Evolutionary conservation across 495 filamentous ascomycete species (phyloP), one percentile per base, ranked within the genome.

Genomic region (Staphylotrichum longicolle): DNA sequence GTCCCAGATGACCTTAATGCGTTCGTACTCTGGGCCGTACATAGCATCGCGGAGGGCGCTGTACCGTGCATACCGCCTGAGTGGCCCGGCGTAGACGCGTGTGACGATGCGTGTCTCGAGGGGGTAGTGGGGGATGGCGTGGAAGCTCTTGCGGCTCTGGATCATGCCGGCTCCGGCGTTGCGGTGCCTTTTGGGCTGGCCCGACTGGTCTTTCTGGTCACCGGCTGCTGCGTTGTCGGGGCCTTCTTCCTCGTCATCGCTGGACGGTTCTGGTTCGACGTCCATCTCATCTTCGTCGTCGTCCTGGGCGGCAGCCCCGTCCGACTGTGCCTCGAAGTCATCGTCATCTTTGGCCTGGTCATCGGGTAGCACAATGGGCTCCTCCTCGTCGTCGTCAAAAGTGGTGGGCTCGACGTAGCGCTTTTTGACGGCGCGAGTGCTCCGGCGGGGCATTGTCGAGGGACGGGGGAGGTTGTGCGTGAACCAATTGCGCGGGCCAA

Each of bases 21-120:
- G 70, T 5, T 72, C 52, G 20, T 69, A 70, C 60, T 72, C 68
- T 7, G 78, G 76, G 6, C 77, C 75, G 62, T 75, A 79, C 77
- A 77, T 76, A 57, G 70, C 67, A 54, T 80, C 75, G 8, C 77
- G 63, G 7, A 80, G 70, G 10, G 71, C 68, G 20, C 68, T 64
- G 55, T 78, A 77, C 1, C 77, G 68, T 2, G 77, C 77, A 68
- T 77, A 80, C 50, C 75, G 67, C 37, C 74, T 72, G 12, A 80
- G 68, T 11, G 77, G 76, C 3, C 78, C 78, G 55, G 75, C 70
- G 57, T 79, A 80, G 30, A 76, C 73, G 46, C 78, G 76, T 2
- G 77, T 78, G 57, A 75, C 75, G 66, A 74, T 78, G 32, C 76
- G 70, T 3, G 75, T 72, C 61, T 80, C 78, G 7, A 74, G 72